A percentile compares a stretch with the other conserved stretches of the same genome.
Conservation (phyloP, 495 filamentous ascomycete genomes). For the Amphirosellinia nigrospora region DNA sequence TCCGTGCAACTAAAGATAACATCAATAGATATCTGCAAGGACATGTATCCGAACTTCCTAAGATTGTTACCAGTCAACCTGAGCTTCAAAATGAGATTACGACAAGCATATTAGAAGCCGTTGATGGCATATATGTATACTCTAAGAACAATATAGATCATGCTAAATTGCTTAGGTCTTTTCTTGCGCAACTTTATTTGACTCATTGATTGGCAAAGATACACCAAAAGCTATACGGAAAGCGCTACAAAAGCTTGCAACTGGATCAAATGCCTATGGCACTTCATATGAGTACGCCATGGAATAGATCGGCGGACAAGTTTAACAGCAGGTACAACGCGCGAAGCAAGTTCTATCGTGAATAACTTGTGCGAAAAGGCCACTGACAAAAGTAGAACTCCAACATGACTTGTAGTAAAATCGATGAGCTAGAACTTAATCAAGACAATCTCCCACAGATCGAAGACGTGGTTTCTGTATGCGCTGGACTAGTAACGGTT, state of each 20-base stretch:
- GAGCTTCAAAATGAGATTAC: constrained; percentile 43
- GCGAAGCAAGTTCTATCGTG: constrained; percentile 51
- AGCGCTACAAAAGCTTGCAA: constrained; percentile 32
- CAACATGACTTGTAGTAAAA: constrained; percentile 53
- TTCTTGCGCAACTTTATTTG: constrained; percentile 59
- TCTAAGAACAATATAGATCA: constrained; percentile 43
- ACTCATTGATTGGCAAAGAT: constrained; percentile 48
- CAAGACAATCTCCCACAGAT: constrained; percentile 45
- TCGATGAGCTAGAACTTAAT: constrained; percentile 41
- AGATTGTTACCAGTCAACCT: constrained; percentile 25
- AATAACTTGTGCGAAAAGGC: constrained; percentile 51
- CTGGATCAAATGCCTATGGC: too few species aligned
- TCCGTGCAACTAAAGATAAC: constrained; percentile 48
- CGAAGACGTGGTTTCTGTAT: constrained; percentile 52
- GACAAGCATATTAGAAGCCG: constrained; percentile 36
- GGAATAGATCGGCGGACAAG: constrained; percentile 46
- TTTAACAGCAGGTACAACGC: constrained; percentile 31
- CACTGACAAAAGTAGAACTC: constrained; percentile 52
- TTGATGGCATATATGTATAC: constrained; percentile 48
- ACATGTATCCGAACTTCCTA: constrained; percentile 34
- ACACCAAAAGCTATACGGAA: constrained; percentile 38
- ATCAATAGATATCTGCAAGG: constrained; percentile 41
- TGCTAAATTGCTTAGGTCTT: constrained; percentile 48
- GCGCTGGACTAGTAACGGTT: constrained; percentile 59
- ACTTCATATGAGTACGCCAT: too few species aligned